Base-by-base conservation (phyloP, 2,329 filamentous ascomycete species). In the Lizonia empirigonia region DNA sequence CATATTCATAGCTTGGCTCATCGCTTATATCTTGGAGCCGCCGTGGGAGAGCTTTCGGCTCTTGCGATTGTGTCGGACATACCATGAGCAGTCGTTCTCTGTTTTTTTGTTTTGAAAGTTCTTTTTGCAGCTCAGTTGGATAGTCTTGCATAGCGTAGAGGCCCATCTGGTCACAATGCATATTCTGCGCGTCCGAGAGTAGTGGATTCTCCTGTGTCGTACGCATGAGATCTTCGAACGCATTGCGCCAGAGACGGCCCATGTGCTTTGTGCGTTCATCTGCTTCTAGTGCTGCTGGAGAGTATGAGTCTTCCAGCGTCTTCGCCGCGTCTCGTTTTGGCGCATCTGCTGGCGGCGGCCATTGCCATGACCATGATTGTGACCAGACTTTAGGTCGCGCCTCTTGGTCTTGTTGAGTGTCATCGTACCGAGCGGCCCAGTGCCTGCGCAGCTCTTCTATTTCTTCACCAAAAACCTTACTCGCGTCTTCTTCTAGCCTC, bases 161-260 rank as follows among this genome's bases (percentile, higher is more conserved):
- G 12, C 30, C 53, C 50, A 44, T 45, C 46, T 39, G 54, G 33
- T 60, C 62, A 58, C 7, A 57, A 49, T 20, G 58, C 50, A 18
- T 29, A 32, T 41, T 59, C n/a, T 52, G 42, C 22, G 37, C 20
- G 20, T 47, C 42, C 8, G 49, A 52, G 3, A 52, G 26, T 18
- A 52, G 23, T 9, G 49, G 49, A 9, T 52, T 37, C 26, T 52
- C 49, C 18, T 52, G 49, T 12, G 42, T 45, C 8, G 81, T 71
- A 38, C 76, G 76, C 13, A 85, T 58, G 8, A 86, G 74, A 58
- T 86, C 83, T 59, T 85, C 82, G 58, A 84, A 85, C 0, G 83
- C 83, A 41, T 80, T 78, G 13, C 80, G 76, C 82, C 82, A 85
- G 24, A 75, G 74, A 38, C 72, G 58, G 56, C 74, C 68, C 49